These are phyloP conservation scores for Pseudogymnoascus sp. DNA, from an alignment of 2,329 filamentous ascomycete genomes.

Conservation along the genomic window DNA sequence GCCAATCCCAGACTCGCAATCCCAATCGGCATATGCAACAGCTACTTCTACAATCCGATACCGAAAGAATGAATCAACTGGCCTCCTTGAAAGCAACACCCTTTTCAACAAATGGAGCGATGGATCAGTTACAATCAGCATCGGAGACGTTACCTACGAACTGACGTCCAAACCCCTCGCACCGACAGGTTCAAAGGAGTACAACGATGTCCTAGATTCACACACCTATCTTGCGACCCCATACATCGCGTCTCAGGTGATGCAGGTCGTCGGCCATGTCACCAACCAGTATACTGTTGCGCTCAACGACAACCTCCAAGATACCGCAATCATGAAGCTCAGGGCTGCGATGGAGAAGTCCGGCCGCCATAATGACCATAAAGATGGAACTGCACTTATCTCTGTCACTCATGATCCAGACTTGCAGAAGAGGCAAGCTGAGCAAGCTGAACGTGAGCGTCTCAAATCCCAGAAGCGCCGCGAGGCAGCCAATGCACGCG, in stretches of 20 bases:
- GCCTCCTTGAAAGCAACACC: slow-evolving; percentile 66
- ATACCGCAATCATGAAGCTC: slow-evolving; percentile 64
- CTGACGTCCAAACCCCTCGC: slow-evolving; percentile 65
- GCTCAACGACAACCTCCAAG: slow-evolving; percentile 60
- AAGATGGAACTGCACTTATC: slow-evolving; percentile 60
- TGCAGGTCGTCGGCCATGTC: slow-evolving; percentile 70
- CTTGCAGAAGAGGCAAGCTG: slow-evolving; percentile 65
- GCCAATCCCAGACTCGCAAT: slow-evolving; percentile 52
- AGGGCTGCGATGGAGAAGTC: slow-evolving; percentile 58
- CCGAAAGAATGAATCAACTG: slow-evolving; percentile 58
- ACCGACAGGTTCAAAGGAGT: slow-evolving; percentile 49
- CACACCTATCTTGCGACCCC: slow-evolving; percentile 73
- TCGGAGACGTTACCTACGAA: slow-evolving; percentile 71
- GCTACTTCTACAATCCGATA: slow-evolving; percentile 64
- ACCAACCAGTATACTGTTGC: slow-evolving; percentile 65
- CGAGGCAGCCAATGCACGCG: slow-evolving; percentile 61
- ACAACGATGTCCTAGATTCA: slow-evolving; percentile 62
- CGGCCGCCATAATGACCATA: slow-evolving; percentile 45
- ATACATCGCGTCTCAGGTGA: slow-evolving; percentile 58
- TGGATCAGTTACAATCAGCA: slow-evolving; percentile 67
- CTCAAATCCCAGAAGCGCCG: slow-evolving; percentile 59
- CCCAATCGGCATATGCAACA: slow-evolving; percentile 43
- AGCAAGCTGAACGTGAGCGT: slow-evolving; percentile 68
- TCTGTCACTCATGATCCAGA: slow-evolving; percentile 69
- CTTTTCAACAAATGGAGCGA: slow-evolving; percentile 73